phyloP scores from a whole-genome alignment of 768 basidiomycete species.

The Trametes cinnabarina region DNA sequence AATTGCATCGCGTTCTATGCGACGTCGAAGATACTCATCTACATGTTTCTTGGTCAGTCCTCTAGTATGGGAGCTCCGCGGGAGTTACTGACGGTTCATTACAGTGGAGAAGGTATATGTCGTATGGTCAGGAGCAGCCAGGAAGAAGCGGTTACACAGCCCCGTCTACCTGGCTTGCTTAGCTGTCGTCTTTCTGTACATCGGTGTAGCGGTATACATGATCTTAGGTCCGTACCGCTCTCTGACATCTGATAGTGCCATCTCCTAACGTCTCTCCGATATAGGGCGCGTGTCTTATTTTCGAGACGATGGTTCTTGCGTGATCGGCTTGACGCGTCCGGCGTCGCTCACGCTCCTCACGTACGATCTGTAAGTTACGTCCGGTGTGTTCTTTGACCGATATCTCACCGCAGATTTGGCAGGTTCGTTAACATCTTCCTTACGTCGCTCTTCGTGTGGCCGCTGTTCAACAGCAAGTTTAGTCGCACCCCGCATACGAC shows the following conservation, averaged over 20 bases:
- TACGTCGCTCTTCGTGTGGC: slow-evolving; percentile 47
- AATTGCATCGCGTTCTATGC: slow-evolving; percentile 44
- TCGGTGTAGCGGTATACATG: slow-evolving; percentile 39
- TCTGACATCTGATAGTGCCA: background rate
- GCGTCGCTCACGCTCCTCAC: slow-evolving; percentile 45
- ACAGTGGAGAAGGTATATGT: slow-evolving; percentile 47
- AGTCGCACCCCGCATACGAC: slow-evolving; percentile 35
- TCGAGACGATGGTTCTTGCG: slow-evolving; percentile 38
- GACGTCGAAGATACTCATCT: slow-evolving; percentile 45
- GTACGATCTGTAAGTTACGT: slow-evolving; percentile 45
- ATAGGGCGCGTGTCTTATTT: slow-evolving; percentile 39
- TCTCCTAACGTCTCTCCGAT: background rate
- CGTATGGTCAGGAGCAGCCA: slow-evolving; percentile 40
- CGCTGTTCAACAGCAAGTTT: slow-evolving; percentile 38
- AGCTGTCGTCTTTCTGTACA: slow-evolving; percentile 37
- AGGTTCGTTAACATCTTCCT: slow-evolving; percentile 38
- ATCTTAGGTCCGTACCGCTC: slow-evolving; percentile 35
- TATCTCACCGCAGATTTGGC: background rate
- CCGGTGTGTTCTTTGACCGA: background rate
- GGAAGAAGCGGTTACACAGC: slow-evolving; percentile 36
- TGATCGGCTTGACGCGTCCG: slow-evolving; percentile 45
- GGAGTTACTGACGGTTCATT: background rate
- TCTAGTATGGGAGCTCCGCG: background rate
- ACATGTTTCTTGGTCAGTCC: slow-evolving; percentile 41
- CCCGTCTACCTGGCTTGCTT: slow-evolving; percentile 43